These are phyloP conservation scores for Solanum pennellii DNA, from an alignment of 257 asterid genomes.

Conservation along the genomic window DNA sequence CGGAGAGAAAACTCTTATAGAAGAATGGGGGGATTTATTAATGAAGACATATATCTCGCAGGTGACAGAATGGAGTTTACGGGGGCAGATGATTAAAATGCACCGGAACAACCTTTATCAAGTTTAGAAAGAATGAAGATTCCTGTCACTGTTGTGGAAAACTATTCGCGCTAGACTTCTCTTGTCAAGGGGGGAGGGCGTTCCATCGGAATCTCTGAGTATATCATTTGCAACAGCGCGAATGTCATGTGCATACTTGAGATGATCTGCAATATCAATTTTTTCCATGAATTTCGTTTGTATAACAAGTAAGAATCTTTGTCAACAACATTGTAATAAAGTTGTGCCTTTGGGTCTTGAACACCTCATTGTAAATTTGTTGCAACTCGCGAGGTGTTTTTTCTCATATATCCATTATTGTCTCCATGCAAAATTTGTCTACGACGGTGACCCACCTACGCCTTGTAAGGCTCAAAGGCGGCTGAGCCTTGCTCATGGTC, in stretches of 20 bases:
- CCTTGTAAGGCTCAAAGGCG: background rate
- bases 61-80: constrained; percentile 50
- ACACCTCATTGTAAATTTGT: background rate
- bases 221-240: background rate
- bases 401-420: background rate
- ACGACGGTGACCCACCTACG: background rate
- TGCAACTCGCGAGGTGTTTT: background rate
- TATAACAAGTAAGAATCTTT: background rate
- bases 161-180: background rate
- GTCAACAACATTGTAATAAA: background rate
- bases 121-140: background rate
- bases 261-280: background rate
- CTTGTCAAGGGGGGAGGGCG: background rate
- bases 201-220: background rate
- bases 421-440: background rate
- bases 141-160: background rate
- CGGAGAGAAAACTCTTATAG: constrained; percentile 49
- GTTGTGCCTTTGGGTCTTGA: background rate
- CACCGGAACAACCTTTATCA: background rate
- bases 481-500: too few species aligned
- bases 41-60: constrained; percentile 34
- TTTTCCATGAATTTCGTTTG: background rate
- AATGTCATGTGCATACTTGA: background rate
- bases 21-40: constrained; percentile 59
- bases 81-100: constrained; percentile 5